These are phyloP conservation scores for Echinochloa phyllopogon DNA, from an alignment of 176 grass and related monocot genomes.

Conservation along the genomic window DNA sequence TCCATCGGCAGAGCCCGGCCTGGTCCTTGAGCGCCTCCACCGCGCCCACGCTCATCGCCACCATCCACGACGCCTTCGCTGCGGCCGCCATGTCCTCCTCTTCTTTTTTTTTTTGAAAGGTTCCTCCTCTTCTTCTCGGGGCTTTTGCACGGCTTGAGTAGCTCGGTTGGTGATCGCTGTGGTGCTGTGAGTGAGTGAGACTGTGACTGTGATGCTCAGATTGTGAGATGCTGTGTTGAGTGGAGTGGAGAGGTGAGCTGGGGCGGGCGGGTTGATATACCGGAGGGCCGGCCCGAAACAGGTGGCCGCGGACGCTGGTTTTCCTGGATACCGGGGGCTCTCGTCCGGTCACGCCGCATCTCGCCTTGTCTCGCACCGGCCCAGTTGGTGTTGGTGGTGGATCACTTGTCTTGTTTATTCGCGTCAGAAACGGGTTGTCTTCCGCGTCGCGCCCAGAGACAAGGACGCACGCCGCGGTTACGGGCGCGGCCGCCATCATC, in stretches of 20 bases:
- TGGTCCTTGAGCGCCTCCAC: constrained; percentile 87
- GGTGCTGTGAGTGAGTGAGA: neutral
- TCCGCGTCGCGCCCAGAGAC: neutral
- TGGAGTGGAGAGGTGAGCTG: neutral
- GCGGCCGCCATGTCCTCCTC: constrained; percentile 43
- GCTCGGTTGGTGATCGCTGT: neutral
- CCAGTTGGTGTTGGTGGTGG: no score
- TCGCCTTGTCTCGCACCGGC: neutral
- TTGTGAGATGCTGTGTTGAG: neutral
- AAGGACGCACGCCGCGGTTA: neutral
- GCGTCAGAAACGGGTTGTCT: neutral
- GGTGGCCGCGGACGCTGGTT: constrained; percentile 9
- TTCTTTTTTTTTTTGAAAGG: no score
- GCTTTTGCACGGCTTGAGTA: neutral
- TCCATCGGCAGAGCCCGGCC: constrained; percentile 68
- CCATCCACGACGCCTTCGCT: constrained; percentile 53
- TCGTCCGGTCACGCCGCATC: neutral
- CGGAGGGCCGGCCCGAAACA: neutral
- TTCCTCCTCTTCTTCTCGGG: neutral
- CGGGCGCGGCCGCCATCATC: no score
- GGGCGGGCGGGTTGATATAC: neutral
- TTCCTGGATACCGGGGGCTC: constrained; percentile 32
- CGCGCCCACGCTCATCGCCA: constrained; percentile 58
- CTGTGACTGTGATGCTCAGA: neutral
- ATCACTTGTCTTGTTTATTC: neutral